phyloP scores from a whole-genome alignment of 2,329 filamentous ascomycete genomes.

The Coniochaeta sp. region DNA sequence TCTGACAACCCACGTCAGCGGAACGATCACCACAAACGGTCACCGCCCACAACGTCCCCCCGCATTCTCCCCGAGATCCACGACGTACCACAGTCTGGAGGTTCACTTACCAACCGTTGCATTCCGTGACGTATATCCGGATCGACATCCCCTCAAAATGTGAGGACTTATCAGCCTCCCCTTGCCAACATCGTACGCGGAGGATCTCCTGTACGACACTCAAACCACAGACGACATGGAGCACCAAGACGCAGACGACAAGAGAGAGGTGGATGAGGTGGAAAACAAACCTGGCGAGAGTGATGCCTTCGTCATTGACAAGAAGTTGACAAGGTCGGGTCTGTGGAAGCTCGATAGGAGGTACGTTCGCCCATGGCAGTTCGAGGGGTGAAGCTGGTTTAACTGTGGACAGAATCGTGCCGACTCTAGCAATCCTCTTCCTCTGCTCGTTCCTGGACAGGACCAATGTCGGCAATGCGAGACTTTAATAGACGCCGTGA shows the following conservation, averaged over 20 bases:
- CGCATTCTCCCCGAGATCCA: background rate
- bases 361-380: background rate
- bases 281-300: background rate
- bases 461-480: conserved; percentile 68
- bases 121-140: background rate
- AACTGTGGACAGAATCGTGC: conserved; percentile 17
- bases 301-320: background rate
- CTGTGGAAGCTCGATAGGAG: conserved; percentile 4
- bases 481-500: too few relatives aligned
- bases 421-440: conserved; percentile 56
- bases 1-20: background rate
- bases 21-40: background rate
- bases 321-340: background rate
- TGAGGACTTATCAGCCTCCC: too few relatives aligned
- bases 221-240: background rate
- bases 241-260: background rate
- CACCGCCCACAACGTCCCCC: background rate
- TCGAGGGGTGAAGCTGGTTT: background rate
- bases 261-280: conserved; percentile 1
- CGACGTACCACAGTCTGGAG: background rate
- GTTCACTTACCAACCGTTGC: background rate
- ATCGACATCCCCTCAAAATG: too few relatives aligned
- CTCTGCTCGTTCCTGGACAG: conserved; percentile 60
- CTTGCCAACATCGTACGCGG: too few relatives aligned
- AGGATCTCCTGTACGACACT: background rate